Evolutionary conservation across 1,284 basidiomycete genomes (phyloP).

Genomic region (Sutorius eximius): DNA sequence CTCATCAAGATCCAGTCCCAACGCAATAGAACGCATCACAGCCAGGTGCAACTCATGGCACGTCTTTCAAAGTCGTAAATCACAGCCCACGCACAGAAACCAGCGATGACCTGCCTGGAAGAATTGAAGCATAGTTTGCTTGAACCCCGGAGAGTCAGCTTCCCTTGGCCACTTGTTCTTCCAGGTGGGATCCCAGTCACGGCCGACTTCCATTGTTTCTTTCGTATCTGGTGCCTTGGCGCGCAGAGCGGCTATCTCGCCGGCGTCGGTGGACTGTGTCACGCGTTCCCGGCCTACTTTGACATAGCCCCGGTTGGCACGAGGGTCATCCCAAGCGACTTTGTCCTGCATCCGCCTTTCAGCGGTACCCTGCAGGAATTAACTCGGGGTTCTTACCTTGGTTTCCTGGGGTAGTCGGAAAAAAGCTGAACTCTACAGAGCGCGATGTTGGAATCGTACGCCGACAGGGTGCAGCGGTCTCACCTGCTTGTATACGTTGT

Average conservation of each 20-base stretch:
- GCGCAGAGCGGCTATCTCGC: slow-evolving; percentile 56
- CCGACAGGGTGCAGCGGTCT: background rate
- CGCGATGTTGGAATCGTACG: background rate
- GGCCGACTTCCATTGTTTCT: slow-evolving; percentile 43
- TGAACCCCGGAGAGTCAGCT: slow-evolving; percentile 62
- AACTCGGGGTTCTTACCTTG: slow-evolving; percentile 47
- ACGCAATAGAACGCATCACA: slow-evolving; percentile 79
- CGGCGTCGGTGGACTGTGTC: slow-evolving; percentile 44
- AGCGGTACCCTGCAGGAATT: background rate
- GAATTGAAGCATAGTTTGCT: slow-evolving; percentile 70
- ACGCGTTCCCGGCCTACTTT: slow-evolving; percentile 34
- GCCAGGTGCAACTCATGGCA: slow-evolving; percentile 74
- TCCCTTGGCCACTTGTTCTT: background rate
- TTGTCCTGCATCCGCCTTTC: slow-evolving; percentile 40
- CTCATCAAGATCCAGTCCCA: slow-evolving; percentile 73
- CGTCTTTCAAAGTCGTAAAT: slow-evolving; percentile 40
- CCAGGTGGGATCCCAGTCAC: background rate
- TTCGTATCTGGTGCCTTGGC: slow-evolving; percentile 71
- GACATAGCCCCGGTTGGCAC: slow-evolving; percentile 78
- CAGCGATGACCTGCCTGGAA: slow-evolving; percentile 49
- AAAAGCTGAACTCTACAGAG: slow-evolving; percentile 65
- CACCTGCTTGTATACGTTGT: slow-evolving; percentile 65
- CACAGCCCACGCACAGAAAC: background rate
- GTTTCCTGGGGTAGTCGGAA: slow-evolving; percentile 62
- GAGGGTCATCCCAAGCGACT: slow-evolving; percentile 54